phyloP scores from a whole-genome alignment of 345 rosid species.

The Salix suchowensis region DNA sequence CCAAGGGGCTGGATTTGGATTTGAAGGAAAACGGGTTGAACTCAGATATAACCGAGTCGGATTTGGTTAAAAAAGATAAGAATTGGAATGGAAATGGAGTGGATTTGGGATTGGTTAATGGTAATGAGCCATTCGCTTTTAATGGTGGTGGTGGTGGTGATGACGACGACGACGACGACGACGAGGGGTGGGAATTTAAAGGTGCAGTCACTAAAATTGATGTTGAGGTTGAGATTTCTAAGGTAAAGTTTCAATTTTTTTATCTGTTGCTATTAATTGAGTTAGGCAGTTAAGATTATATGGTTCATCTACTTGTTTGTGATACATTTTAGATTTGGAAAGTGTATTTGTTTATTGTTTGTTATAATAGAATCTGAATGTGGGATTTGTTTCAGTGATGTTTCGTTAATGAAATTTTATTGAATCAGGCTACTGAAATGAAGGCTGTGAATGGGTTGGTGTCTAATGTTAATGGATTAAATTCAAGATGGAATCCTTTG shows the following conservation, averaged over 20 bases:
- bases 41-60: constrained; percentile 3
- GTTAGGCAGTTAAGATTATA: background rate
- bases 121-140: background rate
- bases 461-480: constrained; percentile 13
- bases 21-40: constrained; percentile 23
- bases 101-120: background rate
- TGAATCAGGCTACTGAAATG: constrained; percentile 20
- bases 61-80: constrained; percentile 1
- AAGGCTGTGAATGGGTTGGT: constrained; percentile 21
- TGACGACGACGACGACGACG: constrained; percentile 16
- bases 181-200: constrained; percentile 41
- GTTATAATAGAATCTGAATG: background rate
- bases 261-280: background rate
- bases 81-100: constrained; percentile 1
- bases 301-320: background rate
- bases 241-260: constrained; percentile 21
- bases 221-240: constrained; percentile 5
- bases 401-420: background rate
- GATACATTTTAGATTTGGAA: background rate
- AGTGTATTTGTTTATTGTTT: background rate
- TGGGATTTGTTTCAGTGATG: constrained; percentile 9
- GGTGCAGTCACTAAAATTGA: constrained; percentile 20
- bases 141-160: background rate
- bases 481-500: constrained; percentile 35
- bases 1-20: constrained; percentile 9